phyloP scores from a whole-genome alignment of 768 basidiomycete genomes.

The Amanita pseudoporphyria region DNA sequence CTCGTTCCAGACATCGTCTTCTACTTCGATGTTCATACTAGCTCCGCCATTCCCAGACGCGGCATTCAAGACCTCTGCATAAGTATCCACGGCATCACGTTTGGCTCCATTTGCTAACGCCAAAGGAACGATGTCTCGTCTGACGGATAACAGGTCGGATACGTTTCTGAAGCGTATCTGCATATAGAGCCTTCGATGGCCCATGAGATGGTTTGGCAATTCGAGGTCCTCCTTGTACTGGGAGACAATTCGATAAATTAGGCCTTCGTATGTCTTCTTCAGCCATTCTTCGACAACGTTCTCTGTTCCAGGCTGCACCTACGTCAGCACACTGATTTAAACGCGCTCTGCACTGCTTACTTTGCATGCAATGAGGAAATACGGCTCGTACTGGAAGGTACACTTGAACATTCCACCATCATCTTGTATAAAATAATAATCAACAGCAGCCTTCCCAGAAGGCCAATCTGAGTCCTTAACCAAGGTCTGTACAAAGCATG shows the following conservation, averaged over 20 bases:
- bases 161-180: conserved; percentile 89
- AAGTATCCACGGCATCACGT: conserved; percentile 92
- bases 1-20: conserved; percentile 46
- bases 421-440: conserved; percentile 96
- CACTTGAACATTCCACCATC: conserved; percentile 96
- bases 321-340: neutral
- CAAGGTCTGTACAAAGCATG: conserved; percentile 47
- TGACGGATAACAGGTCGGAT: conserved; percentile 80
- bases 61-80: conserved; percentile 88
- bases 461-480: conserved; percentile 81
- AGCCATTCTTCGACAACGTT: conserved; percentile 93
- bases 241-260: conserved; percentile 69
- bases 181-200: conserved; percentile 83
- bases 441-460: conserved; percentile 82
- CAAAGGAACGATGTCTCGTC: conserved; percentile 83
- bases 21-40: conserved; percentile 58
- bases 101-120: conserved; percentile 87
- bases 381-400: conserved; percentile 88
- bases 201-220: conserved; percentile 93
- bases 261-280: conserved; percentile 85
- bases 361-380: conserved; percentile 90
- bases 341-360: conserved; percentile 32
- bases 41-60: conserved; percentile 42
- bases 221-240: conserved; percentile 90
- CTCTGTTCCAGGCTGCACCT: conserved; percentile 67